Base-by-base conservation (phyloP, 2,329 filamentous ascomycete species). In the Amauroascus verrucosus region DNA sequence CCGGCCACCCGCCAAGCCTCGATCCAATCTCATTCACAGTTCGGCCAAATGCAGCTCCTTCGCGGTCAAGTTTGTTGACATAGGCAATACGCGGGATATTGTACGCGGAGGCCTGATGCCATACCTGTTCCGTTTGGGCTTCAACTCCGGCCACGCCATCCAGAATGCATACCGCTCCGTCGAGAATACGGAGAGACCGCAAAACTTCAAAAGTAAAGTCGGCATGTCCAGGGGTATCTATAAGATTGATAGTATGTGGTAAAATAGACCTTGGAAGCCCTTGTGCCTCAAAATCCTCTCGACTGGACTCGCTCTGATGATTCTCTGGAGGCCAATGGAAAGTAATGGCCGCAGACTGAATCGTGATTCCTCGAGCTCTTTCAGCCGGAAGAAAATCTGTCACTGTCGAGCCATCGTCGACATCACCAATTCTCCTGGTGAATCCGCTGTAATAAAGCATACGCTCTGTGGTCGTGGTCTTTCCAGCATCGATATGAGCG, bases 161-260 rank as follows among this genome's bases (percentile, higher is more conserved):
- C 6, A 95, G 81, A 62, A 95, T 90, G 63, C 88, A 95, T n/a
- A 95, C 84, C 1, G 88, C 88, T 4, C 89, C 89, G 64, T 95
- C 89, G 0, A 95, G 77, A 32, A 95, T 85, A 18, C 88, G 83
- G 6, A 97, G 75, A 30, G 91, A 97, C 11, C 93, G 82, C 59
- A 96, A 79, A 1, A 97, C 93, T 67, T 98, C 93, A 64, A 97
- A 97, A 0, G 91, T 89, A 63, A 98, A 98, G 67, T 98, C 93
- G 20, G 94, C 90, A 65, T 98, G 93, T 1, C 93, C 93, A 1
- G 93, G 93, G 0, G 93, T 97, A 67, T 98, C 93, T 56, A 98
- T 97, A 1, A 95, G 74, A 65, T 95, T 95, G 67, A 95, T 83
- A 4, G 83, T 86, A 65, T 91, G 82, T 1, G 80, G 68, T 6